Evolutionary conservation across 148 eudicot genomes (phyloP).

Genomic region (Dianthus caryophyllus): DNA sequence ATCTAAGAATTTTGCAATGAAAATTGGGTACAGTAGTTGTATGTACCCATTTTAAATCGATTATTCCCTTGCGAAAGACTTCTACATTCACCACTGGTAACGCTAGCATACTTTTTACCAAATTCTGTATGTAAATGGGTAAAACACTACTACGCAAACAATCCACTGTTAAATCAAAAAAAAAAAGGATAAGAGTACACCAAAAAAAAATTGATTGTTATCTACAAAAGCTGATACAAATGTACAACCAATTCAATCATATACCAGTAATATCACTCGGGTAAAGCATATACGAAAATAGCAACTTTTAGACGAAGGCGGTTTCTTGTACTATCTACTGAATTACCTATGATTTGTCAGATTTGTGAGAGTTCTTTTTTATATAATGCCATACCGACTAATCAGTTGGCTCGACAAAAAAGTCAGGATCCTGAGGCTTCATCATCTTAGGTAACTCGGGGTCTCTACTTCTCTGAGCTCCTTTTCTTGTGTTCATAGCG

Average conservation of each 20-base stretch:
- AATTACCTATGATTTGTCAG: conserved; percentile 9
- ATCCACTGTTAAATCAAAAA: no score
- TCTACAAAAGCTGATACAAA: conserved; percentile 22
- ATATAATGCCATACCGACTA: conserved; percentile 10
- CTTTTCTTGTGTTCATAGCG: conserved; percentile 77
- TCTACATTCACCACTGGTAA: no score
- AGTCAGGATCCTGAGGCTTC: conserved; percentile 91
- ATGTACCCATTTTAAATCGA: no score
- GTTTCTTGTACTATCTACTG: not conserved
- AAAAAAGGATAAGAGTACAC: no score
- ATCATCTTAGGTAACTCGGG: conserved; percentile 47
- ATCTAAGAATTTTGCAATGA: no score
- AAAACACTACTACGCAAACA: no score
- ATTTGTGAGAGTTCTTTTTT: not conserved
- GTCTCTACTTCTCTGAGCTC: conserved; percentile 49
- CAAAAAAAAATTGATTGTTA: not conserved
- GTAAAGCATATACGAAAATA: not conserved
- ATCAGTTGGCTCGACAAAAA: conserved; percentile 59
- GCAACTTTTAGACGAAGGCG: not conserved
- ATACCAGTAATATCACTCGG: not conserved
- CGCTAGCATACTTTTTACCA: no score
- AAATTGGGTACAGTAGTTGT: no score
- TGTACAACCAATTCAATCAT: conserved; percentile 17
- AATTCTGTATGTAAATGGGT: no score
- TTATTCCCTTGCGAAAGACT: no score